Evolutionary conservation across 441 rosid species (phyloP).

Genomic region (Gossypium davidsonii): DNA sequence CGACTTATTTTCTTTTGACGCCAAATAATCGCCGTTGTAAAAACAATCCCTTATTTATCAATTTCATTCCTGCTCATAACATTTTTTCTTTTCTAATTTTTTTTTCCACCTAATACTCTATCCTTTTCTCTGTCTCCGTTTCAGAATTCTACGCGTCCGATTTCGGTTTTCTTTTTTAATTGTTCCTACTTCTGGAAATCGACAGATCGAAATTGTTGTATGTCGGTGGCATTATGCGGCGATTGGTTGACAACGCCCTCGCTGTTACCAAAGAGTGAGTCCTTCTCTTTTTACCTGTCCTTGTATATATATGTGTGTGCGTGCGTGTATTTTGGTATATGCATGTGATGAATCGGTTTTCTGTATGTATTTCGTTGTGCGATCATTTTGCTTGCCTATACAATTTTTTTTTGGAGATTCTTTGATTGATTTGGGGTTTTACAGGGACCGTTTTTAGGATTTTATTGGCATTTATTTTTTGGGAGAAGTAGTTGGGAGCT

Average conservation of each 20-base stretch:
- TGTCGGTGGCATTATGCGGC: constrained; percentile 39
- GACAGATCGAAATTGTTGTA: neutral
- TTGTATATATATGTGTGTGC: neutral
- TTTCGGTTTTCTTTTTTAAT: neutral
- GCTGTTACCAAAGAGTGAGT: constrained; percentile 82
- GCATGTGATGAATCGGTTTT: neutral
- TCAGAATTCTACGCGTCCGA: neutral
- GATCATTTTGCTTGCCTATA: neutral
- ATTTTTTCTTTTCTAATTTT: neutral
- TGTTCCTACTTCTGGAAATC: neutral
- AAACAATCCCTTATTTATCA: neutral
- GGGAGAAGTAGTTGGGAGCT: neutral
- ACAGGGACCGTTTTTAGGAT: neutral
- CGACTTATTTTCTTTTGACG: constrained; percentile 24
- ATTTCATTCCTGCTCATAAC: constrained; percentile 9
- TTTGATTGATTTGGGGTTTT: neutral
- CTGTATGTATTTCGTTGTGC: neutral
- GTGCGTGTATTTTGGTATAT: neutral
- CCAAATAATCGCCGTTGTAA: constrained; percentile 27
- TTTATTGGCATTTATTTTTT: neutral
- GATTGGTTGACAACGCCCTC: constrained; percentile 66
- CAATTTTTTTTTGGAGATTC: neutral
- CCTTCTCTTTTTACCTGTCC: constrained; percentile 3
- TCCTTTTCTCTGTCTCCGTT: neutral
- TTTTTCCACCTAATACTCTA: too few relatives aligned